Conservation (phyloP, 139 green algal species). For the Limnomonas spitsbergensis region DNA sequence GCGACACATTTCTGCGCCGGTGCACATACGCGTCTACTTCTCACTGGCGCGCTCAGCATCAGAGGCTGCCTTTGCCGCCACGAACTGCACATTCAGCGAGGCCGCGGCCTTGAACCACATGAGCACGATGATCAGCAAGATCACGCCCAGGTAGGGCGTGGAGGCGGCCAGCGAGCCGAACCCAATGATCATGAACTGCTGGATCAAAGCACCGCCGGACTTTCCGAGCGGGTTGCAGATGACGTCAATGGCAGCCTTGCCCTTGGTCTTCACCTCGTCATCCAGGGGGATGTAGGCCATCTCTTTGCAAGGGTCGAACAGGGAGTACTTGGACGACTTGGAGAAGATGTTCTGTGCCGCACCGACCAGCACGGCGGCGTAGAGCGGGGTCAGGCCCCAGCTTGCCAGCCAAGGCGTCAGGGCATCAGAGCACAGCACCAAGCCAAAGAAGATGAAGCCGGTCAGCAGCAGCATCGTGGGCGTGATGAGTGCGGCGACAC, state of each 20-base stretch:
- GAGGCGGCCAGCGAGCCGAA: constrained; percentile 96
- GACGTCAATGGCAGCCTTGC: constrained; percentile 98
- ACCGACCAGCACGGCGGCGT: constrained; percentile 93
- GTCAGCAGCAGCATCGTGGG: constrained; percentile 94
- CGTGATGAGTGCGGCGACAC: constrained; percentile 92
- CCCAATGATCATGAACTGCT: constrained; percentile 96
- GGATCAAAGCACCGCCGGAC: constrained; percentile 95
- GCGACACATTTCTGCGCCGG: too few relatives aligned
- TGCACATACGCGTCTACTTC: too few relatives aligned
- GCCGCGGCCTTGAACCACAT: constrained; percentile 84
- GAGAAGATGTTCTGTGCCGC: constrained; percentile 98
- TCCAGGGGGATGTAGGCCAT: constrained; percentile 99
- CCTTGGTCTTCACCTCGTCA: constrained; percentile 88
- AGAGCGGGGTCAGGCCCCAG: constrained; percentile 88
- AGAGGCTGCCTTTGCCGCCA: neutral
- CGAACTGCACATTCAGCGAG: constrained; percentile 84
- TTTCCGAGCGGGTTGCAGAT: constrained; percentile 99
- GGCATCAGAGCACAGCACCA: constrained; percentile 80
- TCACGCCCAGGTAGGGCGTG: constrained; percentile 92
- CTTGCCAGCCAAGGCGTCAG: constrained; percentile 76
- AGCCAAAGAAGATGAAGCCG: constrained; percentile 91
- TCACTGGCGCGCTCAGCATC: too few relatives aligned
- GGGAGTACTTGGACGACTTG: constrained; percentile 95
- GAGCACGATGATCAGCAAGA: constrained; percentile 87
- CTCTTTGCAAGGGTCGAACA: constrained; percentile 99